phyloP scores from a whole-genome alignment of 73 alveolate species.

The Paramecium sexaurelia region DNA sequence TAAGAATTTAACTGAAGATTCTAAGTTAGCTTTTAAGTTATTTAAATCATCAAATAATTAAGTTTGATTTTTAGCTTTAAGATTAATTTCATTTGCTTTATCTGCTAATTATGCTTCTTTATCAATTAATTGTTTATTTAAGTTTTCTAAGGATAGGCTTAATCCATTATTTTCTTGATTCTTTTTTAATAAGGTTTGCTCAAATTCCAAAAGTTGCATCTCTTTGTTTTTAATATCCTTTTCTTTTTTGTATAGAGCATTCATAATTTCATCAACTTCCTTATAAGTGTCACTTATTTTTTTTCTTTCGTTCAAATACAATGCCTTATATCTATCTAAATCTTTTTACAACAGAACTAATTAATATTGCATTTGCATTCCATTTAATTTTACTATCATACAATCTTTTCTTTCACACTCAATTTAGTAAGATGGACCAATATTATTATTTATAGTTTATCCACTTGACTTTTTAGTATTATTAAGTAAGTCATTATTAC shows the following conservation, averaged over 20 bases:
- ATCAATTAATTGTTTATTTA: neutral
- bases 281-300: slow-evolving; percentile 20
- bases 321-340: neutral
- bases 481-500: neutral
- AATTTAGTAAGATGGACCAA: neutral
- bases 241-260: neutral
- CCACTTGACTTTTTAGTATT: neutral
- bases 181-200: neutral
- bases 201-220: neutral
- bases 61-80: neutral
- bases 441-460: neutral
- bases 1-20: slow-evolving; percentile 14
- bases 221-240: neutral
- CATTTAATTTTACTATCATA: neutral
- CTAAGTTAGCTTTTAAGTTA: neutral
- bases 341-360: neutral
- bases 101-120: neutral
- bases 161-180: neutral
- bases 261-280: slow-evolving; percentile 42
- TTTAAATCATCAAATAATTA: neutral
- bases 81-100: neutral
- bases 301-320: slow-evolving; percentile 27
- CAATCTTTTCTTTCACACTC: slow-evolving; percentile 35
- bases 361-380: neutral
- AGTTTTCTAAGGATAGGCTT: neutral